Conservation (phyloP, 2,329 filamentous ascomycete genomes). For the Orbilia javanica region DNA sequence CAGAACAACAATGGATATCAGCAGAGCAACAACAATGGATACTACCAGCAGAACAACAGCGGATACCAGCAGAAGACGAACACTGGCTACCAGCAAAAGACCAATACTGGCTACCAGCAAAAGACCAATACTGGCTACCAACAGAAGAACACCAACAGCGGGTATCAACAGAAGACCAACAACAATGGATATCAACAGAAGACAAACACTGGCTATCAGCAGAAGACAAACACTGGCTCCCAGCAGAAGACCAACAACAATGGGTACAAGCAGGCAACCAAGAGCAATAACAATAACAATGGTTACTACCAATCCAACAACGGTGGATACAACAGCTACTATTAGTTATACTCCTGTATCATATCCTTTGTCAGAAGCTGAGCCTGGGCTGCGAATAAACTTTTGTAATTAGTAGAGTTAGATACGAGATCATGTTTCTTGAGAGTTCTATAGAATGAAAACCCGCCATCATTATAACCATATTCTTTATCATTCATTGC, state of each 20-base stretch:
- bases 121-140: not conserved
- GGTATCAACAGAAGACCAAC: not conserved
- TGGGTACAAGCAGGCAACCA: not conserved
- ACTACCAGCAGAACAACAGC: not conserved
- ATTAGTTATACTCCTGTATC: not conserved
- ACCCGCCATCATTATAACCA: too few species aligned
- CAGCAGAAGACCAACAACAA: not conserved
- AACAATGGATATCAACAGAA: not conserved
- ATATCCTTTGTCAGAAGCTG: not conserved
- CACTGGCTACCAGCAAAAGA: not conserved
- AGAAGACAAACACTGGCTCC: not conserved
- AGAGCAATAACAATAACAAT: too few species aligned
- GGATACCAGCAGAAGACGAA: not conserved
- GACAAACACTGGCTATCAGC: not conserved
- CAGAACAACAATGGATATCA: not conserved
- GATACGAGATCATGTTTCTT: conserved; percentile 2
- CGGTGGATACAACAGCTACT: not conserved
- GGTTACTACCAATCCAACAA: not conserved
- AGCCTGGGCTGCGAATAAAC: too few species aligned
- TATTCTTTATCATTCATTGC: too few species aligned
- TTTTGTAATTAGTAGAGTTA: not conserved
- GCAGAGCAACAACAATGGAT: not conserved
- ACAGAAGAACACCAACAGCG: not conserved
- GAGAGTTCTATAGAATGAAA: not conserved
- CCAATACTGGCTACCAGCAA: not conserved